Percentiles rank a stretch among this genome's conserved stretches.
These are phyloP conservation scores for Ganoderma boninense DNA, from an alignment of 1,284 basidiomycete species.

Conservation along the genomic window DNA sequence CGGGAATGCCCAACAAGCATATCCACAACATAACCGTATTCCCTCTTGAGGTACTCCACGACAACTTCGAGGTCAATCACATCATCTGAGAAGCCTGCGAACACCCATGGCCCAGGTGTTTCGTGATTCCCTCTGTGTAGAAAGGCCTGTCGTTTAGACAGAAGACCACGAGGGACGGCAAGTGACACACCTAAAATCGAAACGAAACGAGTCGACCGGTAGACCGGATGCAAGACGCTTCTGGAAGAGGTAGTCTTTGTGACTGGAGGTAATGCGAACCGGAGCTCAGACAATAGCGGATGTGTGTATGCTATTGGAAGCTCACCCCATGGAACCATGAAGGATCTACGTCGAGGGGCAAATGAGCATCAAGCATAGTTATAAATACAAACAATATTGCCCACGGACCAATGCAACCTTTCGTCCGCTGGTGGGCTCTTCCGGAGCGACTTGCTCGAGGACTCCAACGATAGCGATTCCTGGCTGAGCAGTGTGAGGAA, in stretches of 20 bases:
- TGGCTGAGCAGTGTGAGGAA: slow-evolving; percentile 63
- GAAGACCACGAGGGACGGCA: neutral
- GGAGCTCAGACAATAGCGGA: slow-evolving; percentile 3
- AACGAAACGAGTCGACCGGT: slow-evolving; percentile 82
- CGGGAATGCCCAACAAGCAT: slow-evolving; percentile 79
- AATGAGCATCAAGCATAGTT: slow-evolving; percentile 13
- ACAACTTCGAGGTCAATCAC: slow-evolving; percentile 70
- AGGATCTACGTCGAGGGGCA: slow-evolving; percentile 60
- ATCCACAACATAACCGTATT: slow-evolving; percentile 71
- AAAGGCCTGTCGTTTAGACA: neutral
- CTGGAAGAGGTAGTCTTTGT: slow-evolving; percentile 87
- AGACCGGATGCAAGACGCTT: slow-evolving; percentile 73
- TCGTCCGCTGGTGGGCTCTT: slow-evolving; percentile 58
- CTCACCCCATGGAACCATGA: slow-evolving; percentile 79
- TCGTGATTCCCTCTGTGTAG: slow-evolving; percentile 74
- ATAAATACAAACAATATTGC: neutral
- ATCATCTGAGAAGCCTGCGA: slow-evolving; percentile 64
- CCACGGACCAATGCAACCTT: slow-evolving; percentile 73
- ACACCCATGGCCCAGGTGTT: slow-evolving; percentile 70
- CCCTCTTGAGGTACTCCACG: slow-evolving; percentile 62
- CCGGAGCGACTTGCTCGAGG: slow-evolving; percentile 66
- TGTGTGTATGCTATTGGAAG: neutral
- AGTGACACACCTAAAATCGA: slow-evolving; percentile 78
- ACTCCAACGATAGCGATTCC: slow-evolving; percentile 63
- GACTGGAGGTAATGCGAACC: slow-evolving; percentile 51